Percentiles rank a stretch among this genome's conserved stretches.
These are phyloP conservation scores for Furculomyces boomerangus DNA, from an alignment of 371 early-diverging fungal species.

Conservation along the genomic window DNA sequence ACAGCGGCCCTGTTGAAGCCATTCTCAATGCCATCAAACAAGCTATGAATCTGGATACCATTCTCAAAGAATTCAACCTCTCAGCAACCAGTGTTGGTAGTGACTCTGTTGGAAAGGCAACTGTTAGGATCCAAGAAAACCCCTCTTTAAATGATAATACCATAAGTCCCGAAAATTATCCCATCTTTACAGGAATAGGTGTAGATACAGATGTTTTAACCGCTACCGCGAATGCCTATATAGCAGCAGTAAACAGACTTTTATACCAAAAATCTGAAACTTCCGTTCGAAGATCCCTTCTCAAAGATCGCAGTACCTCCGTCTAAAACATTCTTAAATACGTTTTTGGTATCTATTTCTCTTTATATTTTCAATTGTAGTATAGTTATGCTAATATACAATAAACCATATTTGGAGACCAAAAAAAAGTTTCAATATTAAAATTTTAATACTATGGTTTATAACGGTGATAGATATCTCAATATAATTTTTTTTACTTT, in stretches of 20 bases:
- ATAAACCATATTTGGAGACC: no score
- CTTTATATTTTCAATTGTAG: no score
- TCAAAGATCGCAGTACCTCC: neutral
- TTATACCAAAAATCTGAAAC: neutral
- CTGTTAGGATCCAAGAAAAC: constrained; percentile 36
- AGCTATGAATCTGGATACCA: constrained; percentile 36
- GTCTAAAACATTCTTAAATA: no score
- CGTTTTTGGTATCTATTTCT: no score
- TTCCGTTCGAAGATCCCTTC: neutral
- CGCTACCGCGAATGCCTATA: constrained; percentile 69
- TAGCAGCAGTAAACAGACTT: constrained; percentile 54
- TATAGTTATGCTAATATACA: no score
- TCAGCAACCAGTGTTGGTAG: constrained; percentile 66
- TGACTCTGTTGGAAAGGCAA: constrained; percentile 71
- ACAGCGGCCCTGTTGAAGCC: constrained; percentile 69
- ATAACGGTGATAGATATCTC: no score
- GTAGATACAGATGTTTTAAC: constrained; percentile 66
- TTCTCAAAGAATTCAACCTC: constrained; percentile 50
- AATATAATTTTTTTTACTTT: no score
- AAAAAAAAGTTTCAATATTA: no score
- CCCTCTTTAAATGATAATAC: neutral
- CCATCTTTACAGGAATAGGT: constrained; percentile 44
- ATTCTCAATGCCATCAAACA: constrained; percentile 70
- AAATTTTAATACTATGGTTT: no score
- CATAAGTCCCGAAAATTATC: constrained; percentile 4